These are phyloP conservation scores for Lipomyces yamadae DNA, from an alignment of 805 yeast genomes.

Conservation along the genomic window DNA sequence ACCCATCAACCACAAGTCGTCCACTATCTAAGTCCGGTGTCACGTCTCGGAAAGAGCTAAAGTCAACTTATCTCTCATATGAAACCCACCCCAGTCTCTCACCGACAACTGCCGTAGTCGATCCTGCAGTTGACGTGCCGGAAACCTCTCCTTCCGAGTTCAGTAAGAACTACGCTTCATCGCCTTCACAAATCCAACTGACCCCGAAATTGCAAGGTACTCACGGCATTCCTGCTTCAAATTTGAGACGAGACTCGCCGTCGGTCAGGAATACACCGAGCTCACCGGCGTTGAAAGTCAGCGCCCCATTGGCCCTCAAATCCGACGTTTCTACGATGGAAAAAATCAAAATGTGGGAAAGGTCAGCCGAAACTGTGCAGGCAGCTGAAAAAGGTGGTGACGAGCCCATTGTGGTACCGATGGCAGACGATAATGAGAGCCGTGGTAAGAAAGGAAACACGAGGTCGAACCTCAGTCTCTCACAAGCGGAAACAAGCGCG, in stretches of 20 bases:
- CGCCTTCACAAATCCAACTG: not conserved
- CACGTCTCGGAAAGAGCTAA: not conserved
- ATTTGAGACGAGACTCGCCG: not conserved
- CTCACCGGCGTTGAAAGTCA: not conserved
- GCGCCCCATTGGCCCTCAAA: not conserved
- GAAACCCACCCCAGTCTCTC: constrained; percentile 7
- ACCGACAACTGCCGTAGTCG: constrained; percentile 2
- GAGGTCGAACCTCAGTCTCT: not conserved
- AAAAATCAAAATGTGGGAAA: constrained; percentile 8
- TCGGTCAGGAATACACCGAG: not conserved
- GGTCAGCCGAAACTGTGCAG: not conserved
- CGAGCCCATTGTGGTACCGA: not conserved
- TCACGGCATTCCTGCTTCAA: not conserved
- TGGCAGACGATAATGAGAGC: not conserved
- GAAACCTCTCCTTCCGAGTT: no score
- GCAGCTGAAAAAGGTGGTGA: not conserved
- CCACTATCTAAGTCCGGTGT: not conserved
- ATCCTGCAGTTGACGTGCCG: not conserved
- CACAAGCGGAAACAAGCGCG: not conserved
- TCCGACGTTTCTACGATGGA: not conserved
- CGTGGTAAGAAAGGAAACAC: not conserved
- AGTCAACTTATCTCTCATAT: constrained; percentile 5
- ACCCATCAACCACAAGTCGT: not conserved
- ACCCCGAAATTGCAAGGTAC: not conserved
- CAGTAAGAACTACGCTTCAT: not conserved